phyloP scores from a whole-genome alignment of 2,329 filamentous ascomycete genomes.

The Scytalidium sp. region DNA sequence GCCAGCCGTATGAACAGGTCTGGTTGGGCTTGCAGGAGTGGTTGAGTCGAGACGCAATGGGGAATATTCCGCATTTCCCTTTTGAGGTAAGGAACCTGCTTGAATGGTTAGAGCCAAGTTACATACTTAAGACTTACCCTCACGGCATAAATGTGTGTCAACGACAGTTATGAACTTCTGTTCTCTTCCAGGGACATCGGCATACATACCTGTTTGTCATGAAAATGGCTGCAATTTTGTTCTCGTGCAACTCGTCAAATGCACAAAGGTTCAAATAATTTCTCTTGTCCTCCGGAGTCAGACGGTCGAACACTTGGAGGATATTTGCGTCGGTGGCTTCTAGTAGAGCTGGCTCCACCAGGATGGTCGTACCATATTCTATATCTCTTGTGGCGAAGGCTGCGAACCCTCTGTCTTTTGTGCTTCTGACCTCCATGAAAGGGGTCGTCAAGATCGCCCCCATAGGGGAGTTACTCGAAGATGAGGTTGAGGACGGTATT shows the following conservation, averaged over 20 bases:
- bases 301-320: conserved; percentile 11
- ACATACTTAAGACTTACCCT: too few relatives aligned
- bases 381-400: conserved; percentile 26
- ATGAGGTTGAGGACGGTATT: background rate
- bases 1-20: conserved; percentile 36
- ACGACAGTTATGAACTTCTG: background rate
- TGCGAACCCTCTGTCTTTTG: conserved; percentile 24
- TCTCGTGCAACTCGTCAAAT: conserved; percentile 9
- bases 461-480: background rate
- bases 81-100: conserved; percentile 15
- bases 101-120: conserved; percentile 1
- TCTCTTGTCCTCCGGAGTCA: conserved; percentile 14
- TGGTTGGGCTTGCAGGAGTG: conserved; percentile 49
- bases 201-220: conserved; percentile 26
- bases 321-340: conserved; percentile 12
- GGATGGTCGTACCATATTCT: conserved; percentile 16
- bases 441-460: conserved; percentile 16
- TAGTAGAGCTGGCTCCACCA: conserved; percentile 23
- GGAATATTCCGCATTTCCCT: conserved; percentile 38
- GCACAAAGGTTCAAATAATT: conserved; percentile 17
- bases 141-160: too few relatives aligned
- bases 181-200: background rate
- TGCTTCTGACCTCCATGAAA: conserved; percentile 22
- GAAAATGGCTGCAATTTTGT: conserved; percentile 20
- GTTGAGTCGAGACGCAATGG: conserved; percentile 54